A percentile compares a stretch with the other conserved stretches of the same genome.
Evolutionary conservation across 306 rosid species (phyloP).

Genomic region (Sphenostylis stenocarpa): DNA sequence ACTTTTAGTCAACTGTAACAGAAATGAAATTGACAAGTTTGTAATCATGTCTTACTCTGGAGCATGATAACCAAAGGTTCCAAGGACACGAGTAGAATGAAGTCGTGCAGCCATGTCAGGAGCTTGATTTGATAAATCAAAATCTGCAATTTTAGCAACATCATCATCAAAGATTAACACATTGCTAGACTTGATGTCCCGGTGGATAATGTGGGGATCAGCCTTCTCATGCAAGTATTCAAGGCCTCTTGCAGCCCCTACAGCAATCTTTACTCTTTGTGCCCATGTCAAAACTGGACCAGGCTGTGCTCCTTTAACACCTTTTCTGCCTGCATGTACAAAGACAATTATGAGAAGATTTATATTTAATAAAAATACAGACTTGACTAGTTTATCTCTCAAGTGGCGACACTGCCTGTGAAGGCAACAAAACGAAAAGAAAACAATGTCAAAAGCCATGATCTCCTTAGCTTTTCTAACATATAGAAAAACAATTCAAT

Average conservation of each 20-base stretch:
- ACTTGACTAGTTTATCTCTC: conserved; percentile 17
- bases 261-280: conserved; percentile 93
- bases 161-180: conserved; percentile 86
- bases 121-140: conserved; percentile 96
- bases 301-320: conserved; percentile 95
- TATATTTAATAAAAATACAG: not conserved
- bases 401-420: not conserved
- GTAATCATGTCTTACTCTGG: conserved; percentile 75
- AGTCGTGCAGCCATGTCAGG: conserved; percentile 99
- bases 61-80: conserved; percentile 96
- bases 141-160: conserved; percentile 91
- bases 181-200: conserved; percentile 96
- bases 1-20: conserved; percentile 5
- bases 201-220: conserved; percentile 79
- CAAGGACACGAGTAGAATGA: conserved; percentile 95
- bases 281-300: conserved; percentile 95
- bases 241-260: conserved; percentile 95
- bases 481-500: not conserved
- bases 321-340: conserved; percentile 78
- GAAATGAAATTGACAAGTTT: conserved; percentile 6
- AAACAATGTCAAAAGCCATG: not conserved
- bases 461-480: conserved; percentile 24
- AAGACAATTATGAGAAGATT: conserved; percentile 8
- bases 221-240: conserved; percentile 93
- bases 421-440: not conserved